phyloP scores from a whole-genome alignment of 257 asterid genomes.

The Plantago ovata region DNA sequence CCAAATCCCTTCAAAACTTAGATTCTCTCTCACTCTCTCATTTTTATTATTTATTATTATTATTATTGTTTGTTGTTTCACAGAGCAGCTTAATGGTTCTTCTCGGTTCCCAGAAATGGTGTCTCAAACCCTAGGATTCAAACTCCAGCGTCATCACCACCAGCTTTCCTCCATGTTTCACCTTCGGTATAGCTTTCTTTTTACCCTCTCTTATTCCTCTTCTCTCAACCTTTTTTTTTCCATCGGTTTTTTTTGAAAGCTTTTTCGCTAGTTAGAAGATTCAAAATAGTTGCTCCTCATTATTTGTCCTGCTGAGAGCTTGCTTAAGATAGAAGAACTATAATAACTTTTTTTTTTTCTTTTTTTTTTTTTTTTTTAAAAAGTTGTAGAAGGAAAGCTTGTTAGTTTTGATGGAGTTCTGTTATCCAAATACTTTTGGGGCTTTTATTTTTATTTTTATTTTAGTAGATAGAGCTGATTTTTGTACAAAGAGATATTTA shows the following conservation, averaged over 20 bases:
- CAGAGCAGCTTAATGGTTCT: neutral
- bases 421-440: neutral
- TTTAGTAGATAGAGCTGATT: neutral
- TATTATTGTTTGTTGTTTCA: no score
- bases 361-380: neutral
- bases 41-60: no score
- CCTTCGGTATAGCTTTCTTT: slow-evolving; percentile 30
- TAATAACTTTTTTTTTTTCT: neutral
- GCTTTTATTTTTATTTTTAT: slow-evolving; percentile 8
- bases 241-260: neutral
- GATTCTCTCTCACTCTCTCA: neutral
- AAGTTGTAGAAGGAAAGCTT: no score
- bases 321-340: no score
- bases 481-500: neutral
- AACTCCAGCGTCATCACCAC: slow-evolving; percentile 18
- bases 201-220: neutral
- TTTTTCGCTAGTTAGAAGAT: no score
- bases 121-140: slow-evolving; percentile 28
- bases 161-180: slow-evolving; percentile 21
- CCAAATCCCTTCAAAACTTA: slow-evolving; percentile 15
- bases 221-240: no score
- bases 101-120: slow-evolving; percentile 20
- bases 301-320: neutral
- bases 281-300: neutral
- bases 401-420: neutral